A percentile compares a stretch with the other conserved stretches of the same genome.
Evolutionary conservation across 306 rosid genomes (phyloP).

Genomic region (Amphicarpaea edgeworthii): DNA sequence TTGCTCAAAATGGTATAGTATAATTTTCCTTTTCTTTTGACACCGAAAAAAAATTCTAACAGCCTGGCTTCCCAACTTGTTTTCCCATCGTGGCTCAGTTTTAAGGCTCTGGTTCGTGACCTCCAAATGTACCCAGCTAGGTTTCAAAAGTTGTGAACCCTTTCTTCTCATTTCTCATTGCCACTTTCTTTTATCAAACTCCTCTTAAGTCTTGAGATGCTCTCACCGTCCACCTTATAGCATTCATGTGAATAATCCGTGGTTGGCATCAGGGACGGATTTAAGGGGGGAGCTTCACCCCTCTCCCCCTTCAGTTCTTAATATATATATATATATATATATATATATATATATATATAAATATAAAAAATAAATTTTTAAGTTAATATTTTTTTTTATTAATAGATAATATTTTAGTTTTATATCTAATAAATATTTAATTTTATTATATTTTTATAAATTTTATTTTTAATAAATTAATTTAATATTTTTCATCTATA

Average conservation of each 20-base stretch:
- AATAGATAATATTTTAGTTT: too few relatives aligned
- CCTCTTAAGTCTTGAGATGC: background rate
- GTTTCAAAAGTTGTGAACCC: slow-evolving; percentile 5
- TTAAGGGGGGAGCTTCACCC: too few relatives aligned
- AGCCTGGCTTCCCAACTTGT: slow-evolving; percentile 12
- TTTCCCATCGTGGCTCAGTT: background rate
- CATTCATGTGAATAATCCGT: background rate
- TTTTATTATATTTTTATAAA: too few relatives aligned
- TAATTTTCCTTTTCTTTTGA: background rate
- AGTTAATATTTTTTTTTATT: too few relatives aligned
- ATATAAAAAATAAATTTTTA: too few relatives aligned
- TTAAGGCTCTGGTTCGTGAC: slow-evolving; percentile 2
- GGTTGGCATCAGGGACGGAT: too few relatives aligned
- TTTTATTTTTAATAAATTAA: too few relatives aligned
- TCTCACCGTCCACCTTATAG: slow-evolving; percentile 26
- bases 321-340: too few relatives aligned
- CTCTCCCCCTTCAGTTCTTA: too few relatives aligned
- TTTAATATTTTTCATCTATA: too few relatives aligned
- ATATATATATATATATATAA: too few relatives aligned
- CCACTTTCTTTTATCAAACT: background rate
- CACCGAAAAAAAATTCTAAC: background rate
- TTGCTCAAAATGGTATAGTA: slow-evolving; percentile 3
- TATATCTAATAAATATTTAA: too few relatives aligned
- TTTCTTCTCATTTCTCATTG: background rate
- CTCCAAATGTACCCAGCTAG: background rate